phyloP scores from a whole-genome alignment of 2,329 filamentous ascomycete genomes.

The Botrytis byssoidea region DNA sequence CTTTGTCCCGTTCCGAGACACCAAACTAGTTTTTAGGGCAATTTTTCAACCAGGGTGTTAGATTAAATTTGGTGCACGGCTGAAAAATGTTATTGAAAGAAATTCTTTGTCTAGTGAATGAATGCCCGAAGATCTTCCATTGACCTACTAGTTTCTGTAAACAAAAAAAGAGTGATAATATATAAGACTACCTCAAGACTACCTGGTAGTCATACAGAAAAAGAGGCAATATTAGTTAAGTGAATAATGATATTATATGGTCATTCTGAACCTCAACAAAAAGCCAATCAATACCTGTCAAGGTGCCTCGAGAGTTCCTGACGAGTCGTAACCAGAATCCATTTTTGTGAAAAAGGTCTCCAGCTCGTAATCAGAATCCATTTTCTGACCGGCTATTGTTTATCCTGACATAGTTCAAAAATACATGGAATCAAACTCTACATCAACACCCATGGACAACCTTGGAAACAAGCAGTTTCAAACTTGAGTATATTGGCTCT shows the following conservation, averaged over 20 bases:
- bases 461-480: background rate
- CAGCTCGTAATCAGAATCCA: too few relatives aligned
- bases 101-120: background rate
- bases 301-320: background rate
- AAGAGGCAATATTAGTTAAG: background rate
- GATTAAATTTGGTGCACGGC: background rate
- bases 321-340: too few relatives aligned
- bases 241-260: background rate
- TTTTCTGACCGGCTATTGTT: too few relatives aligned
- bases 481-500: background rate
- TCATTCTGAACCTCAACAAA: background rate
- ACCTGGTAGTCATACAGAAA: background rate
- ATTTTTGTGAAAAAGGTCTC: too few relatives aligned
- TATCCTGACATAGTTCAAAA: too few relatives aligned
- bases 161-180: background rate
- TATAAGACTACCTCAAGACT: background rate
- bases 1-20: background rate
- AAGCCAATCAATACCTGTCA: background rate
- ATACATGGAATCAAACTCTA: background rate
- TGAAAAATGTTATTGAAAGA: background rate
- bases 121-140: background rate
- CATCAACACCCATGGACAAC: background rate
- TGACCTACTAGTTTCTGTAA: background rate
- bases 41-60: background rate
- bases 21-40: background rate